These are phyloP conservation scores for Zygotorulaspora danielsina DNA, from an alignment of 805 yeast genomes.

Conservation along the genomic window DNA sequence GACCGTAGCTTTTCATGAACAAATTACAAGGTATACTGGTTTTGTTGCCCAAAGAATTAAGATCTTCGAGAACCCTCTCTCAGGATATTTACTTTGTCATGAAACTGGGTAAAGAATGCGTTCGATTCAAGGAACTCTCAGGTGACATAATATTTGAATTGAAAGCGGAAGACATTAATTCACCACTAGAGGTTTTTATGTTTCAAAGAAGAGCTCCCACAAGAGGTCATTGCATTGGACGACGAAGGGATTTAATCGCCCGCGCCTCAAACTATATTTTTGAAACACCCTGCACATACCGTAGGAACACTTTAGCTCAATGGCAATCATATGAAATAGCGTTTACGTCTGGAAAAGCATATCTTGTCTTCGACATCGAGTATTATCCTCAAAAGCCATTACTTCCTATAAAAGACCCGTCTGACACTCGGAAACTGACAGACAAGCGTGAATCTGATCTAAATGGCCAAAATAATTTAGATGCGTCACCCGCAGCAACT, in stretches of 20 bases:
- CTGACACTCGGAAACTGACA: constrained; percentile 3
- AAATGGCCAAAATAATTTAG: neutral
- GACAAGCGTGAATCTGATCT: neutral
- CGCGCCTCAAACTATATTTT: neutral
- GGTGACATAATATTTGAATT: constrained; percentile 7
- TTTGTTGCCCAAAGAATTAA: constrained; percentile 6
- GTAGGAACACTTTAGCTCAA: constrained; percentile 8
- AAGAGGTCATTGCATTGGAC: constrained; percentile 5
- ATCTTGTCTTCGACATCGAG: constrained; percentile 14
- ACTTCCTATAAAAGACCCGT: constrained; percentile 12
- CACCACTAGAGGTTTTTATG: constrained; percentile 9
- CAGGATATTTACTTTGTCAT: constrained; percentile 14
- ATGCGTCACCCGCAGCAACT: neutral
- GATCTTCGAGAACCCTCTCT: neutral
- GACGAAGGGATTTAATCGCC: constrained; percentile 15
- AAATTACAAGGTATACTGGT: constrained; percentile 13
- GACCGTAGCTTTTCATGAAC: constrained; percentile 5
- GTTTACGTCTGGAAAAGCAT: constrained; percentile 2
- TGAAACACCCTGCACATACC: constrained; percentile 1
- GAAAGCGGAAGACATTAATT: neutral
- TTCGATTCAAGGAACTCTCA: constrained; percentile 9
- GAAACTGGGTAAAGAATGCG: constrained; percentile 11
- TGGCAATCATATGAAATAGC: constrained; percentile 14
- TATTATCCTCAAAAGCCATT: constrained; percentile 18
- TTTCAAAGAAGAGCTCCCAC: constrained; percentile 12